Evolutionary conservation across 129 eudicot species (phyloP).

Genomic region (Deinandra increscens): DNA sequence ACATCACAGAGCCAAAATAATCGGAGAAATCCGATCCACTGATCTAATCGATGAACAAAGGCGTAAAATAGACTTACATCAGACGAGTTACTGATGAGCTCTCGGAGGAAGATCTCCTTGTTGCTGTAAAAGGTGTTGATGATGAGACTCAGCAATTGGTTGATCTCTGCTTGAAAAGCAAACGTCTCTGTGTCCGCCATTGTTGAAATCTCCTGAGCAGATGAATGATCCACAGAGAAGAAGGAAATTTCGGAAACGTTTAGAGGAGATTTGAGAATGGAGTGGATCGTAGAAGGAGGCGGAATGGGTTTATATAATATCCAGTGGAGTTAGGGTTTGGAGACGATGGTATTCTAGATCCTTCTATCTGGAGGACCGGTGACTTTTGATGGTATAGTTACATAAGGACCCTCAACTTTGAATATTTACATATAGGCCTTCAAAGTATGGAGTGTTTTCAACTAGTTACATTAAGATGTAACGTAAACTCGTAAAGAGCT

Average conservation of each 20-base stretch:
- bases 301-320: not conserved
- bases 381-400: not conserved
- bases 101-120: constrained; percentile 92
- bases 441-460: not conserved
- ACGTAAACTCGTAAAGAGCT: too few species aligned
- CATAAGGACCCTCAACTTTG: not conserved
- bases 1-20: not conserved
- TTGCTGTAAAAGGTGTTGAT: constrained; percentile 90
- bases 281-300: constrained; percentile 4
- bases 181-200: constrained; percentile 91
- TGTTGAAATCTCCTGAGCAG: too few species aligned
- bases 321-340: constrained; percentile 15
- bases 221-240: not conserved
- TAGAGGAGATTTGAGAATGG: not conserved
- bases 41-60: not conserved
- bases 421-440: not conserved
- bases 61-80: constrained; percentile 45
- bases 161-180: constrained; percentile 92
- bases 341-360: constrained; percentile 41
- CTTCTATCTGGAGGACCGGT: constrained; percentile 34
- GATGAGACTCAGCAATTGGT: constrained; percentile 76
- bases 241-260: not conserved
- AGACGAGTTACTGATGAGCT: constrained; percentile 78
- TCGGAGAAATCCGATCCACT: not conserved
- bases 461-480: too few species aligned